A percentile compares a stretch with the other conserved stretches of the same genome.
Evolutionary conservation across 352 stramenopile species (phyloP).

Genomic region (Peronospora destructor): DNA sequence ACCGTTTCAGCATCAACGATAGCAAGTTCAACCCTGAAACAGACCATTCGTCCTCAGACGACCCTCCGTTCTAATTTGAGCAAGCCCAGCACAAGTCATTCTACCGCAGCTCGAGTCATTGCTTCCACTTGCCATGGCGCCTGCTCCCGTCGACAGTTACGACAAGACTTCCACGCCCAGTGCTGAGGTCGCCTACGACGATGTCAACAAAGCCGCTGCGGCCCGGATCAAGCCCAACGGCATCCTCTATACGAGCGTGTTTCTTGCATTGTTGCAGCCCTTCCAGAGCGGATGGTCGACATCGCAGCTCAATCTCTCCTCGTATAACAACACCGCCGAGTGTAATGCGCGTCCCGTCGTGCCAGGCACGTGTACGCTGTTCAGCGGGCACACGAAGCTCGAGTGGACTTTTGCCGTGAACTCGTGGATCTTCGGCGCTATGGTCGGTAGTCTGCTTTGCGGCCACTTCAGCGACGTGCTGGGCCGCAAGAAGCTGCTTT

Average conservation of each 20-base stretch:
- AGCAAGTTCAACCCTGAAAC: no score
- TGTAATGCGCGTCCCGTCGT: conserved; percentile 39
- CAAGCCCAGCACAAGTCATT: conserved; percentile 9
- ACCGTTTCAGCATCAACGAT: no score
- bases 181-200: conserved; percentile 11
- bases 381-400: conserved; percentile 30
- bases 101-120: not conserved
- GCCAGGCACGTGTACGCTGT: conserved; percentile 36
- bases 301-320: conserved; percentile 57
- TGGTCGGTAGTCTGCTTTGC: conserved; percentile 39
- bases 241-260: conserved; percentile 41
- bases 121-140: conserved; percentile 6
- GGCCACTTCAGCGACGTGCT: conserved; percentile 29
- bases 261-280: conserved; percentile 33
- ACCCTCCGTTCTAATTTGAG: conserved; percentile 5
- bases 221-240: conserved; percentile 26
- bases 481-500: conserved; percentile 25
- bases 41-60: no score
- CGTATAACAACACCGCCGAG: conserved; percentile 42
- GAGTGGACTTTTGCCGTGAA: conserved; percentile 23
- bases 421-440: conserved; percentile 48
- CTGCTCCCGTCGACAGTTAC: conserved; percentile 6
- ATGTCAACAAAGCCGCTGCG: conserved; percentile 17
- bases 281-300: conserved; percentile 54
- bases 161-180: conserved; percentile 11